Percentiles rank a stretch among this genome's conserved stretches.
phyloP scores from a whole-genome alignment of 208 protist species.

The Kentomonas sorsogonicus region DNA sequence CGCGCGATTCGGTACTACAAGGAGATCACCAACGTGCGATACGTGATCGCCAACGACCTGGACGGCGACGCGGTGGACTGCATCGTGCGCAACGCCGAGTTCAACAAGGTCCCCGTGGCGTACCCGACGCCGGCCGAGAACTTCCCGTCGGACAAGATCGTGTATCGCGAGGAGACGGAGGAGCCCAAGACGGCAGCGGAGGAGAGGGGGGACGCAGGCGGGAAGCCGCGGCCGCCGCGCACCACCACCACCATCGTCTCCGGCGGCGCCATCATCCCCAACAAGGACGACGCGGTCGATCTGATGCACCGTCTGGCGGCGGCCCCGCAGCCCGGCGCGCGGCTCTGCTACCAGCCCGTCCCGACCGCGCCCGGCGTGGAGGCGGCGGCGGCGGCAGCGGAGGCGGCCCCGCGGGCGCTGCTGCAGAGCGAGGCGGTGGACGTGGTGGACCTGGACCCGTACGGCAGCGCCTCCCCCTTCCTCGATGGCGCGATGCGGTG shows the following conservation, averaged over 20 bases:
- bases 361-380: not conserved
- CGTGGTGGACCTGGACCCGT: conserved; percentile 99
- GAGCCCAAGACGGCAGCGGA: not conserved
- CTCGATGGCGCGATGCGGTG: conserved; percentile 95
- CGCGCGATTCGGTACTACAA: conserved; percentile 97
- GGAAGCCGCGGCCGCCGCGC: not conserved
- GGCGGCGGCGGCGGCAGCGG: not conserved
- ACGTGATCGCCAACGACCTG: conserved; percentile 98
- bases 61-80: conserved; percentile 91
- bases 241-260: conserved; percentile 6
- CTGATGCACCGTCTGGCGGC: conserved; percentile 83
- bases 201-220: no score
- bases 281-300: conserved; percentile 90
- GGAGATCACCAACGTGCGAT: conserved; percentile 93
- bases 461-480: conserved; percentile 97
- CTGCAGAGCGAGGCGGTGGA: conserved; percentile 92
- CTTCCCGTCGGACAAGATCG: conserved; percentile 23
- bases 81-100: conserved; percentile 94
- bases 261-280: conserved; percentile 82
- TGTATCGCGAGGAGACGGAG: conserved; percentile 7
- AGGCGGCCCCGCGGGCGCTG: conserved; percentile 31
- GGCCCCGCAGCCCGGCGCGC: conserved; percentile 34
- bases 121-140: conserved; percentile 74
- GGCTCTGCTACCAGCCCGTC: conserved; percentile 24
- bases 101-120: conserved; percentile 87